Base-by-base conservation (phyloP, 306 rosid species). In the Calophaca sinica region DNA sequence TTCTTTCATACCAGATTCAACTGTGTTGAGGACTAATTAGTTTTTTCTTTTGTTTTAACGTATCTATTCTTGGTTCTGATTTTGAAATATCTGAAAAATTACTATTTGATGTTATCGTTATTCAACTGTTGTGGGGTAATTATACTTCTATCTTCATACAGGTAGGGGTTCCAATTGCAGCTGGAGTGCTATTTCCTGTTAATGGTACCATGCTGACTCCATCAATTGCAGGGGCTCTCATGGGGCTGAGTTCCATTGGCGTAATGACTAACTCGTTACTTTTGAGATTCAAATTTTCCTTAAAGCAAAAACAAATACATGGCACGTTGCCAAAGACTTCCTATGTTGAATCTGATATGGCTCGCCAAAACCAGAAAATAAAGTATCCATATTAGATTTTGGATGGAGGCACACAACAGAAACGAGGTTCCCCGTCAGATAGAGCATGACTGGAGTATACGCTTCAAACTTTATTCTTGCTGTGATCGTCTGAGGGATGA, bases 111-210 rank as follows among this genome's bases (percentile, higher is more conserved):
- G 55, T 67, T 63, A 62, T 20, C 26, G 26, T 20, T 20, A 20
- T 20, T 20, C 26, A 20, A 20, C 59, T 45, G 8, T 46, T 28
- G 3, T 15, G n/a, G 76, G 75, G 77, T 80, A 14, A 73, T 55
- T 65, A 68, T 64, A 41, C 62, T 48, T 36, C 52, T 54, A 29
- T 69, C 41, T 78, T 53, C 66, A 7, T 82, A 71, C 87, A 94
- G 98, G 96, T 94, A 73, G 98, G 97, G 64, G 85, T 94, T 83
- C 98, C 98, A 82, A 88, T 94, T 76, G 98, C 97, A 33, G 97
- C 97, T 33, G 98, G 98, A 74, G 82, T 86, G 73, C 72, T 94
- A 88, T 87, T 91, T 72, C 98, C 97, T 9, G 65, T 89, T 62
- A 91, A 89, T 51, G 97, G 98, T 60, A 88, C 93, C 41, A 74